Evolutionary conservation across 257 asterid genomes (phyloP), one percentile per base, ranked within the genome.

Genomic region (Solanum chilense): DNA sequence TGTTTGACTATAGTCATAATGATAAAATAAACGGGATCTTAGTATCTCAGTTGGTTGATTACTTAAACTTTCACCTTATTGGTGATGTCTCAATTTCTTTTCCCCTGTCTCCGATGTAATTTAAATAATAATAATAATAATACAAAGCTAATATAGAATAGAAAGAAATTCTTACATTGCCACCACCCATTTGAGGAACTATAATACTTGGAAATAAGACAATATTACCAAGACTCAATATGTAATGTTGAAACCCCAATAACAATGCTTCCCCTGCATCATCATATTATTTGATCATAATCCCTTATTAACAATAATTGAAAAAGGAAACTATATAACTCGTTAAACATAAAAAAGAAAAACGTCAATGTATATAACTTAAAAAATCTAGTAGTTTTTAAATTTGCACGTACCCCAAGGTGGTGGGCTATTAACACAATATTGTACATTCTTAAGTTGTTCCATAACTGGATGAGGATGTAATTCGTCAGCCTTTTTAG

Each of bases 221-320:
- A 45, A 87, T 87, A 49, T 94, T 92, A 78, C 98, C 98, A 58
- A 95, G 94, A 70, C 93, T 90, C 52, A 95, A 86, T 66, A 95
- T 52, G 90, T 91, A 96, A 90, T 96, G 99, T 76, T 96, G 98
- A 89, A 96, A 95, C 2, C 98, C 98, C 93, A 96, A 88, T 82
- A 89, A 18, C 16, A 95, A 18, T 70, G 95, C 87, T 76, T 94
- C 96, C 60, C 90, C 99, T 96, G 94, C 89, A 88, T 88, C 84
- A 70, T 62, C 39, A 76, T 31, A 37, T 9, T 33, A 76, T 37
- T 39, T 60, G 13, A 86, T 18, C 83, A 42, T 44, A 73, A n/a
- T 12, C 31, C 68, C 12, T 21, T 58, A 58, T 58, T 3, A 58
- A 58, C 27, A 58, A 58, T 58, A 58, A 58, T 21, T 21, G 13